Base-by-base conservation (phyloP, 805 yeast genomes). In the Ogataea pilisensis region DNA sequence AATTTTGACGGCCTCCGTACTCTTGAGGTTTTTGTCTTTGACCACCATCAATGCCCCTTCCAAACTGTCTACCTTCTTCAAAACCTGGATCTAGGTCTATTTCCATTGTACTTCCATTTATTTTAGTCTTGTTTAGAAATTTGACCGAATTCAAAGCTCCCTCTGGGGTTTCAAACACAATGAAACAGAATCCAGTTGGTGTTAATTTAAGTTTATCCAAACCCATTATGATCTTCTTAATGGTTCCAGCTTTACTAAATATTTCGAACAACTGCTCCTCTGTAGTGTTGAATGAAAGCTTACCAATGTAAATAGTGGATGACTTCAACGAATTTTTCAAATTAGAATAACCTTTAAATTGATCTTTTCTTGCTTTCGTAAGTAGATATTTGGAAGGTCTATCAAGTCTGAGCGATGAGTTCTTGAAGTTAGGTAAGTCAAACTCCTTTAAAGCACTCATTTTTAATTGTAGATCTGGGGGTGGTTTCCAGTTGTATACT, bases 51-150 rank as follows among this genome's bases (percentile, higher is more conserved):
- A 76, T 73, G 34, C 98, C 98, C 55, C 99, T 75, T 17, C 99
- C 99, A 58, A 81, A 93, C 59, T 93, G 98, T 50, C 99, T 73
- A 1, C 99, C 99, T 53, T 91, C 97, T 47, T 76, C 79, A 60
- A 91, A 93, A 0, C 99, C 99, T 0, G 97, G 96, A 58, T 93
- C 99, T 53, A 95, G 70, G 65, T 93, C 99, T 37, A 91, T 86
- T 29, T 84, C 82, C 56, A 93, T 75, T 29, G 73, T 68, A 46
- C 86, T 80, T 37, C 90, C 95, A 56, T 91, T 96, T 38, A 93
- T 74, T 54, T 81, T 82, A 0, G 96, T 88, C 40, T 80, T 82
- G 51, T 86, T 81, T 37, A 93, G 66, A 55, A 80, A 91, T 60
- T 88, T 85, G 58, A 91, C 78, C 2, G 96, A 85, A 49, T 84